Percentiles rank a stretch among this genome's conserved stretches.
phyloP scores from a whole-genome alignment of 2,329 filamentous ascomycete genomes.

The Arthrobotrys sinensis region DNA sequence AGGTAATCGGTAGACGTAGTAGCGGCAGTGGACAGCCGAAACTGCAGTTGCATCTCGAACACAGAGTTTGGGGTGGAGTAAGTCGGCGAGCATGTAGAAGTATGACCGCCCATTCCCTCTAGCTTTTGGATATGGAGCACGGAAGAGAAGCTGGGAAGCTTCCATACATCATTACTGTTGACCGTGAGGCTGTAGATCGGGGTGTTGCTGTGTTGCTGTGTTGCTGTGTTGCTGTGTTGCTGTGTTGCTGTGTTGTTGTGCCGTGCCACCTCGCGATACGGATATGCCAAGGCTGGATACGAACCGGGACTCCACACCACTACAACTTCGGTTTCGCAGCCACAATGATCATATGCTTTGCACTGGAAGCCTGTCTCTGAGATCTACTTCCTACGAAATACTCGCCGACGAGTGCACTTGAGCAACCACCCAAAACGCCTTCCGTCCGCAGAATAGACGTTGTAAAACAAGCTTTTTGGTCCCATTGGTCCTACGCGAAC shows the following conservation, averaged over 20 bases:
- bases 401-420: neutral
- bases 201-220: neutral
- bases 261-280: neutral
- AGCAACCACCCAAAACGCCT: neutral
- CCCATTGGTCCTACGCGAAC: neutral
- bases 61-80: neutral
- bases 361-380: neutral
- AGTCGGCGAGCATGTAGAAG: neutral
- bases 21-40: neutral
- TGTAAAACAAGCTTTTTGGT: constrained; percentile 4
- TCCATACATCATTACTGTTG: neutral
- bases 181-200: neutral
- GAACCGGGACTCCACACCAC: neutral
- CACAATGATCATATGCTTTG: neutral
- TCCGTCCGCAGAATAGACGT: neutral
- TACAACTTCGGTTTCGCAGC: neutral
- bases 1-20: neutral
- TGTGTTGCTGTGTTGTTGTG: constrained; percentile 7
- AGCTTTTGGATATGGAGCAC: neutral
- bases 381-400: neutral
- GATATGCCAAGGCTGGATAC: too few species aligned
- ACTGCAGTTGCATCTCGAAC: constrained; percentile 12
- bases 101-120: neutral
- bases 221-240: neutral
- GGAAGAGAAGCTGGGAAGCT: neutral